Percentiles rank a stretch among this genome's conserved stretches.
Evolutionary conservation across 2,329 filamentous ascomycete species (phyloP).

Genomic region (Aspergillus pseudoglaucus): DNA sequence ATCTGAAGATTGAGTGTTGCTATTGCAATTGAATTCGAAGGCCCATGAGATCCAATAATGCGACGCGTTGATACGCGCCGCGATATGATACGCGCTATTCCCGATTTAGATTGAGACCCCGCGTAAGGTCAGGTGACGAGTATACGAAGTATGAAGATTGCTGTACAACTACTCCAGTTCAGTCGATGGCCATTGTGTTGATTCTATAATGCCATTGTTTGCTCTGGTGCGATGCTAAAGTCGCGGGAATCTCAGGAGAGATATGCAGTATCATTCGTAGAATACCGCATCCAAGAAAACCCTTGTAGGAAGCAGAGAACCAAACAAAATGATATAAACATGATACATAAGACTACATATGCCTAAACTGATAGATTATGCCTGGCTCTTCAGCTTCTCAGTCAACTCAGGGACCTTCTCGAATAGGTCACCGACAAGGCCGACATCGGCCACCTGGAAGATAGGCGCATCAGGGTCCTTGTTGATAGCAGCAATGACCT

Average conservation of each 20-base stretch:
- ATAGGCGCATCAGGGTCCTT: constrained; percentile 96
- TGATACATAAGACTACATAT: constrained; percentile 14
- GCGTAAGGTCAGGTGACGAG: background rate
- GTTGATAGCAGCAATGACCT: constrained; percentile 98
- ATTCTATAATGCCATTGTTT: too few relatives aligned
- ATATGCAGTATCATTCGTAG: too few relatives aligned
- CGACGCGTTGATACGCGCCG: constrained; percentile 21
- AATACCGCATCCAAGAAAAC: too few relatives aligned
- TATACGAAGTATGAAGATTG: background rate
- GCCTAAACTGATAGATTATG: constrained; percentile 6
- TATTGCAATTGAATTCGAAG: constrained; percentile 4
- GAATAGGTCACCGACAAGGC: constrained; percentile 90
- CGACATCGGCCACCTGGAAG: constrained; percentile 96
- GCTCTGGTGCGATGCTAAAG: too few relatives aligned
- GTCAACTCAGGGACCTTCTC: constrained; percentile 94
- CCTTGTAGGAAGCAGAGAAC: too few relatives aligned
- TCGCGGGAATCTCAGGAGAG: too few relatives aligned
- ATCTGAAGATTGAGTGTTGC: background rate
- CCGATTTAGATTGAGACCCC: constrained; percentile 6
- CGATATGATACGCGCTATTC: constrained; percentile 19
- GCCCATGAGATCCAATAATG: constrained; percentile 11
- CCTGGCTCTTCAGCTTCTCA: constrained; percentile 69
- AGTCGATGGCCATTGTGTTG: background rate
- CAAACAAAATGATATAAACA: constrained; percentile 4
- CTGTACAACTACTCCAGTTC: background rate